Percentiles rank a stretch among this genome's conserved stretches.
These are phyloP conservation scores for Exobasidium rhododendri DNA, from an alignment of 1,284 basidiomycete genomes.

Conservation along the genomic window DNA sequence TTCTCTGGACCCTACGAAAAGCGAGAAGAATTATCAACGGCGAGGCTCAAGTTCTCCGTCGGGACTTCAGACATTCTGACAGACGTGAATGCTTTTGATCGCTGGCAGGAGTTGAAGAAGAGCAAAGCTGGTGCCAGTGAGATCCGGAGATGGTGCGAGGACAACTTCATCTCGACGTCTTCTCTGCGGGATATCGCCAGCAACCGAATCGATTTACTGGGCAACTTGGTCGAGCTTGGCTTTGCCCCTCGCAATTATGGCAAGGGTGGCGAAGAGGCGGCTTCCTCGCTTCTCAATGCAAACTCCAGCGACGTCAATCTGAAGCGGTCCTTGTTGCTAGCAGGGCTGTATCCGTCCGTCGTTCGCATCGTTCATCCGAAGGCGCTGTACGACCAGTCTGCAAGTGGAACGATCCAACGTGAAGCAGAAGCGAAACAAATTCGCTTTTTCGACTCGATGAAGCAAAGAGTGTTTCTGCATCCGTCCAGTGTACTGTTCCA, in stretches of 20 bases:
- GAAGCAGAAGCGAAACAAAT: constrained; percentile 42
- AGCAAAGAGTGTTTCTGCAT: constrained; percentile 71
- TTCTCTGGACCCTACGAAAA: constrained; percentile 78
- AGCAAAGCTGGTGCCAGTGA: constrained; percentile 59
- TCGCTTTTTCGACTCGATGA: constrained; percentile 47
- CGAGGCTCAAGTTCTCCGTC: constrained; percentile 58
- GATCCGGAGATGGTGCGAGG: constrained; percentile 70
- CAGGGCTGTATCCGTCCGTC: constrained; percentile 60
- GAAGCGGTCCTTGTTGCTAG: constrained; percentile 41
- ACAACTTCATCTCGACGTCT: constrained; percentile 78
- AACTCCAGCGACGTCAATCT: constrained; percentile 33
- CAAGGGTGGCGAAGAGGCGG: constrained; percentile 50
- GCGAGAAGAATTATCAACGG: constrained; percentile 71
- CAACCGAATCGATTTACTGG: constrained; percentile 73
- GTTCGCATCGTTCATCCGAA: constrained; percentile 39
- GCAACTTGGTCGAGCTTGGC: constrained; percentile 70
- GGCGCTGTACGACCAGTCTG: constrained; percentile 43
- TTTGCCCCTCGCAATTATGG: constrained; percentile 60
- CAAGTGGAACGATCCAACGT: constrained; percentile 43
- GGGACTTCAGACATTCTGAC: constrained; percentile 77
- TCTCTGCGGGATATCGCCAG: constrained; percentile 77
- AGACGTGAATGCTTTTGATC: constrained; percentile 72
- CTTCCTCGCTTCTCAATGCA: constrained; percentile 23
- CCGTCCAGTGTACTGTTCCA: constrained; percentile 79
- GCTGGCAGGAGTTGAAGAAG: constrained; percentile 63